Percentiles rank a stretch among this genome's conserved stretches.
phyloP scores from a whole-genome alignment of 495 filamentous ascomycete genomes.

The Lentithecium fluviatile region DNA sequence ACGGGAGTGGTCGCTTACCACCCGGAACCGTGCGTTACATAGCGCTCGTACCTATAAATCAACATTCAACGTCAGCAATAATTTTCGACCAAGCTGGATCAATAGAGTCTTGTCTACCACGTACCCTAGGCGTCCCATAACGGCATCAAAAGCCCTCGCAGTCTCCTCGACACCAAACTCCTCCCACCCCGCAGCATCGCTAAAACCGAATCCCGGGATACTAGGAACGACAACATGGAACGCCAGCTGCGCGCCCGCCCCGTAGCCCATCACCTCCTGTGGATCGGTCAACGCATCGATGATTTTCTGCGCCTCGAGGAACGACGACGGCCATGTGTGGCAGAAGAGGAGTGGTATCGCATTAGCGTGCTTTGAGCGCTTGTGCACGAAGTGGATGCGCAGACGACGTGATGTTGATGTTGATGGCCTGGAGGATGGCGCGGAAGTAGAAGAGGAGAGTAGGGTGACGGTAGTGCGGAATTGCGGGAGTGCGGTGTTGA shows the following conservation, averaged over 20 bases:
- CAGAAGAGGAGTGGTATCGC: slow-evolving; percentile 45
- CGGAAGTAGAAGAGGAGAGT: neutral
- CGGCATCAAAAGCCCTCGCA: slow-evolving; percentile 37
- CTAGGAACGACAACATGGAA: slow-evolving; percentile 46
- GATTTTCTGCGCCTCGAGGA: slow-evolving; percentile 39
- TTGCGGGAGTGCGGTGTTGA: slow-evolving; percentile 59
- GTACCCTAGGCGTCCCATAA: slow-evolving; percentile 45
- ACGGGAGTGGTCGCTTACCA: slow-evolving; percentile 36
- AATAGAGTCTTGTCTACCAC: too few relatives aligned
- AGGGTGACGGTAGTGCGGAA: slow-evolving; percentile 54
- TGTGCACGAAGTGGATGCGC: slow-evolving; percentile 45
- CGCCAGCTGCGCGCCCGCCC: slow-evolving; percentile 29
- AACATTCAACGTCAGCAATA: too few relatives aligned
- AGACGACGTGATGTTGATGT: neutral
- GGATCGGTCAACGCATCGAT: slow-evolving; percentile 42
- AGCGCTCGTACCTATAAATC: slow-evolving; percentile 18
- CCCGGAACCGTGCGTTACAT: slow-evolving; percentile 41
- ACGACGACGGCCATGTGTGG: slow-evolving; percentile 43
- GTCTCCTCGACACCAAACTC: slow-evolving; percentile 40
- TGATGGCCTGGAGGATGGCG: too few relatives aligned
- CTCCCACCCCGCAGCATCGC: slow-evolving; percentile 38
- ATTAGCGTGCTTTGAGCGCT: slow-evolving; percentile 32
- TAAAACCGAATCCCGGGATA: slow-evolving; percentile 47
- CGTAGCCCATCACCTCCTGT: slow-evolving; percentile 22
- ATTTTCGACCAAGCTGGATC: too few relatives aligned